phyloP scores from a whole-genome alignment of 768 basidiomycete genomes.

The Collybia nuda region DNA sequence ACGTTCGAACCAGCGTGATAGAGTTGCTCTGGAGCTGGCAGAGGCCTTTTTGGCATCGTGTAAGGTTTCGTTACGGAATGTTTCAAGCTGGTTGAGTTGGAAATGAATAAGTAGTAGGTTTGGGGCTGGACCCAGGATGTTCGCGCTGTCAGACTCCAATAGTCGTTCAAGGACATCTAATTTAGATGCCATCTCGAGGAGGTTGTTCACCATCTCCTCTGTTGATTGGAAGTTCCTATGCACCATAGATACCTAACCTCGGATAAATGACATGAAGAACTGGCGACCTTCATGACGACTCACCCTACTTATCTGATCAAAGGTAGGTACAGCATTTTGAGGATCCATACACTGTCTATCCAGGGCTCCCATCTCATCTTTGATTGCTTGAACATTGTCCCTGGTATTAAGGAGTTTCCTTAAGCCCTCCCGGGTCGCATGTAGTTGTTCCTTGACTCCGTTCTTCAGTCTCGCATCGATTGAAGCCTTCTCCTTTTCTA shows the following conservation, averaged over 20 bases:
- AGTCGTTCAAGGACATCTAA: constrained; percentile 78
- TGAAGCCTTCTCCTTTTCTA: constrained; percentile 95
- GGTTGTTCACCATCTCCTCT: constrained; percentile 92
- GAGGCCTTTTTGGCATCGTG: constrained; percentile 89
- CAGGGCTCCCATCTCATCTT: constrained; percentile 82
- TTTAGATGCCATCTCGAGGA: constrained; percentile 88
- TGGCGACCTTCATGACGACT: constrained; percentile 20
- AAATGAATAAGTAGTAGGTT: constrained; percentile 91
- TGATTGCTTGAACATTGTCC: constrained; percentile 74
- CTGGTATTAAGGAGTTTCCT: constrained; percentile 77
- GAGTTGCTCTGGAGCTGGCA: constrained; percentile 61
- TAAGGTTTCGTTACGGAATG: constrained; percentile 92
- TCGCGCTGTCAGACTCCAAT: constrained; percentile 69
- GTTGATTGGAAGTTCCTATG: constrained; percentile 95
- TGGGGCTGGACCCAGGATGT: constrained; percentile 83
- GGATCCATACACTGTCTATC: constrained; percentile 79
- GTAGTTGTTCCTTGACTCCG: constrained; percentile 91
- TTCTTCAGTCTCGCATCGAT: constrained; percentile 88
- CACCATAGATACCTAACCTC: constrained; percentile 79
- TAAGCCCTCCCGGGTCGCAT: constrained; percentile 86
- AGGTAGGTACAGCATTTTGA: constrained; percentile 75
- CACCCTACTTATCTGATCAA: constrained; percentile 95
- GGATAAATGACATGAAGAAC: background rate
- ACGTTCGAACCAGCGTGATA: constrained; percentile 81
- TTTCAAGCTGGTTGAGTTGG: constrained; percentile 89